phyloP scores from a whole-genome alignment of 495 filamentous ascomycete genomes.

The Tuber indicum region DNA sequence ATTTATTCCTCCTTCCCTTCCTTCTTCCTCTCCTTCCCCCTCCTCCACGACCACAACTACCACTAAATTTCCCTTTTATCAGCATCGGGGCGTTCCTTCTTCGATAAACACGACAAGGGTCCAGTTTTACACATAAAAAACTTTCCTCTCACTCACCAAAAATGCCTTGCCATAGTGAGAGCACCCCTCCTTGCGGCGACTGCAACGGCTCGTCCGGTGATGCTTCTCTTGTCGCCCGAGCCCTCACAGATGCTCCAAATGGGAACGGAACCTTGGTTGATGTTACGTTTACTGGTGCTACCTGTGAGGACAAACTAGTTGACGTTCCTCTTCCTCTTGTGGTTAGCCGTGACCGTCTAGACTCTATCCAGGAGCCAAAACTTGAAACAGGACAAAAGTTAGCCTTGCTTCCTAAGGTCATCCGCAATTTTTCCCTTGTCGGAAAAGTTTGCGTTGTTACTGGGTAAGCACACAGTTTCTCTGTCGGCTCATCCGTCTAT shows the following conservation, averaged over 20 bases:
- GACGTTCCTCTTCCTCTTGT: neutral
- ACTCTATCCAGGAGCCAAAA: neutral
- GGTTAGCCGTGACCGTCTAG: neutral
- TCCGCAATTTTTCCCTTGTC: conserved; percentile 58
- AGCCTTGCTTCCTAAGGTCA: conserved; percentile 48
- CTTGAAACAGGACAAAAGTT: neutral
- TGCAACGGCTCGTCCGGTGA: neutral
- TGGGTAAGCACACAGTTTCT: conserved; percentile 50
- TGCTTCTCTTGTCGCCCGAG: neutral
- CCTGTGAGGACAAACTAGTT: neutral
- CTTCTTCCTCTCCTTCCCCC: neutral
- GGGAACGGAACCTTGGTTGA: neutral
- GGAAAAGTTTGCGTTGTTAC: conserved; percentile 65
- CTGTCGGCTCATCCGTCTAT: conserved; percentile 4
- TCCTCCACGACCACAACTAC: neutral
- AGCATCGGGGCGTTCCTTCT: neutral
- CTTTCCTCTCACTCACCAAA: neutral
- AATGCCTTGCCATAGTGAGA: neutral
- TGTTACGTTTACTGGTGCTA: neutral
- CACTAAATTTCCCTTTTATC: too few relatives aligned
- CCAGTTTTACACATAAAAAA: neutral
- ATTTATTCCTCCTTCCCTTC: neutral
- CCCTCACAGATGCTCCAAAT: neutral
- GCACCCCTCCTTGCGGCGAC: neutral
- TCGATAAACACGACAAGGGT: neutral